A percentile compares a stretch with the other conserved stretches of the same genome.
Conservation (phyloP, 2,329 filamentous ascomycete genomes). For the Dactylonectria macrodidyma region DNA sequence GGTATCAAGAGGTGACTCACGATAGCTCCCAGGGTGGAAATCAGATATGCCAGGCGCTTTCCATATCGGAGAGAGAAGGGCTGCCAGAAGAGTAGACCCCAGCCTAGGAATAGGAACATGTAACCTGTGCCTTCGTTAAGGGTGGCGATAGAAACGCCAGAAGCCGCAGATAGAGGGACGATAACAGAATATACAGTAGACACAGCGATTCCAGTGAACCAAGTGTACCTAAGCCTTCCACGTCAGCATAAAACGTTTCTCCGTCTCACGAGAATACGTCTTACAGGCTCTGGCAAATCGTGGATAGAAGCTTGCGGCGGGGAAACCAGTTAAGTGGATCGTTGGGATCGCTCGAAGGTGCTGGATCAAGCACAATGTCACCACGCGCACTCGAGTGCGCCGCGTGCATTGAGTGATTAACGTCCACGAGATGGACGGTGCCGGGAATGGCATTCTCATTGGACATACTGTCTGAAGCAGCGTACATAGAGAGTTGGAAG, state of each 20-base stretch:
- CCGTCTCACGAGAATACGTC: slow-evolving; percentile 13
- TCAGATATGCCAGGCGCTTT: slow-evolving; percentile 57
- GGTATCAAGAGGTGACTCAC: slow-evolving; percentile 34
- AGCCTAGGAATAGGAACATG: slow-evolving; percentile 62
- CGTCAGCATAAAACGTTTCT: neutral
- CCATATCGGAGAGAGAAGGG: slow-evolving; percentile 63
- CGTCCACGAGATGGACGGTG: slow-evolving; percentile 59
- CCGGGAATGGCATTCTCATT: slow-evolving; percentile 49
- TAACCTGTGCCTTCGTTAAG: slow-evolving; percentile 58
- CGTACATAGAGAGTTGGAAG: slow-evolving; percentile 6
- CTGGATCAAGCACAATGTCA: slow-evolving; percentile 66
- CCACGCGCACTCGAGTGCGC: slow-evolving; percentile 51
- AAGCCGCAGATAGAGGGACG: slow-evolving; percentile 52
- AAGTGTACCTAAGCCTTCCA: slow-evolving; percentile 49
- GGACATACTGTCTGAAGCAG: slow-evolving; percentile 6
- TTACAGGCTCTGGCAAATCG: slow-evolving; percentile 51
- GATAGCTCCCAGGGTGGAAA: slow-evolving; percentile 53
- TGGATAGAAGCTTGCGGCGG: slow-evolving; percentile 44
- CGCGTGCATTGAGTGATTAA: slow-evolving; percentile 51
- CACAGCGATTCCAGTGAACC: slow-evolving; percentile 57
- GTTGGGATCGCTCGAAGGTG: slow-evolving; percentile 64
- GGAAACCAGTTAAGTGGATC: slow-evolving; percentile 67
- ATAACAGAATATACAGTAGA: slow-evolving; percentile 58
- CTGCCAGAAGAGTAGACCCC: slow-evolving; percentile 63
- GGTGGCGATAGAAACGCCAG: slow-evolving; percentile 51